Percentiles rank a stretch among this genome's conserved stretches.
These are phyloP conservation scores for Schrenkiella parvula DNA, from an alignment of 345 rosid genomes.

Conservation along the genomic window DNA sequence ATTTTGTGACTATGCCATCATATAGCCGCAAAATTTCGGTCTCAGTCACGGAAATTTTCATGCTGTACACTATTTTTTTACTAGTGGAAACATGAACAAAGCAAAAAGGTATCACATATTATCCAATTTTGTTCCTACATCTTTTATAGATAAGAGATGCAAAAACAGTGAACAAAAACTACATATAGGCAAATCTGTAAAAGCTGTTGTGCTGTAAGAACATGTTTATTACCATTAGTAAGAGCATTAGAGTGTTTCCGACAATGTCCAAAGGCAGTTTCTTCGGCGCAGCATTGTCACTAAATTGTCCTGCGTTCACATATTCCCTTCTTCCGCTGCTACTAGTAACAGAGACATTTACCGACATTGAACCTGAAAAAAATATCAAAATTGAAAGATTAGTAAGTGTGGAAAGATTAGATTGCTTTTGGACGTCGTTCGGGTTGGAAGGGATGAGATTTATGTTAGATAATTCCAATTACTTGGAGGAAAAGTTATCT, in stretches of 20 bases:
- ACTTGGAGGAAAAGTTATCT: no score
- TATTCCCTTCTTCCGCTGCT: slow-evolving; percentile 62
- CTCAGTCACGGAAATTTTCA: no score
- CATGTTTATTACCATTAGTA: slow-evolving; percentile 30
- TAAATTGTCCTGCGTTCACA: no score
- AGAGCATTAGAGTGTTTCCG: slow-evolving; percentile 11
- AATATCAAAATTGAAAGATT: neutral
- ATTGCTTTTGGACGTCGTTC: neutral
- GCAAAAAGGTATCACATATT: no score
- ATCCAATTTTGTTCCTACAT: no score
- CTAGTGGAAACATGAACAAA: no score
- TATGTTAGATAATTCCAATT: no score
- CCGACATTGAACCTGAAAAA: slow-evolving; percentile 57
- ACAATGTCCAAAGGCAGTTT: neutral
- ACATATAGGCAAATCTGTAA: neutral
- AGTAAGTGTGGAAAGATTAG: neutral
- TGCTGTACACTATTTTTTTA: no score
- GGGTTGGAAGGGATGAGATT: slow-evolving; percentile 26
- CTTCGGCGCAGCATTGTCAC: slow-evolving; percentile 32
- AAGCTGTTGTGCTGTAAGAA: slow-evolving; percentile 40
- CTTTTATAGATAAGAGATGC: no score
- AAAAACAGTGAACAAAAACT: slow-evolving; percentile 20
- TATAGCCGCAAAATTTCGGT: no score
- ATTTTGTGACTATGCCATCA: no score
- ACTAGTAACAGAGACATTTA: slow-evolving; percentile 61